phyloP scores from a whole-genome alignment of 441 rosid species.

The Pelargonium fulgidum region DNA sequence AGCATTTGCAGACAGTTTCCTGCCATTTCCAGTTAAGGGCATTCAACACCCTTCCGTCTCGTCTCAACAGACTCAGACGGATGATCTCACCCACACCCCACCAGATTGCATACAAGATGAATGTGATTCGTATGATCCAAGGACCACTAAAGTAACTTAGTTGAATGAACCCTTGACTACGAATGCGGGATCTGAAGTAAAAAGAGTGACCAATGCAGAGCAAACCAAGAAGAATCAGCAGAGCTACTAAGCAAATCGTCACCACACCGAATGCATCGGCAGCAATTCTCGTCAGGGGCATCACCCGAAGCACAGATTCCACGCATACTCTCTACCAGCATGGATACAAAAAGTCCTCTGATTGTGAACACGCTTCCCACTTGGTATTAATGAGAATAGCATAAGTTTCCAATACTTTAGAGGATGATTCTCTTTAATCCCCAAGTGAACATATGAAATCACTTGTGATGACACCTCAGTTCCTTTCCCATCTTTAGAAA shows the following conservation, averaged over 20 bases:
- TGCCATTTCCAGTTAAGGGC: conserved; percentile 69
- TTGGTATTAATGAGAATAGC: conserved; percentile 22
- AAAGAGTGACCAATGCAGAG: conserved; percentile 70
- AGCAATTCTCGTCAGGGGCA: conserved; percentile 92
- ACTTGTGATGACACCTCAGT: background rate
- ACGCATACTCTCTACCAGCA: conserved; percentile 99
- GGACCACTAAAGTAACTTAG: conserved; percentile 81
- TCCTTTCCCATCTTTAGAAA: background rate
- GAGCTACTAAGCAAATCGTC: conserved; percentile 77
- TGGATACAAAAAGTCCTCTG: conserved; percentile 62
- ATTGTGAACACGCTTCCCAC: background rate
- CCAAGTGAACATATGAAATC: conserved; percentile 15
- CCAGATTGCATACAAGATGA: conserved; percentile 69
- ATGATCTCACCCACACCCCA: conserved; percentile 83
- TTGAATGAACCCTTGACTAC: conserved; percentile 38
- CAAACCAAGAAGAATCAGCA: conserved; percentile 62
- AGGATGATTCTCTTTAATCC: background rate
- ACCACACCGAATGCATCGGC: conserved; percentile 98
- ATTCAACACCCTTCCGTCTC: conserved; percentile 45
- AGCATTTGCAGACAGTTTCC: conserved; percentile 77
- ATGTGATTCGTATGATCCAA: conserved; percentile 76
- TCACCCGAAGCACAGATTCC: conserved; percentile 93
- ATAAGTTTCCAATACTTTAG: conserved; percentile 14
- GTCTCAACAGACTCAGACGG: conserved; percentile 65
- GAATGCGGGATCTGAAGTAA: conserved; percentile 66